phyloP scores from a whole-genome alignment of 2,329 filamentous ascomycete genomes.

The Diaporthe helianthi region DNA sequence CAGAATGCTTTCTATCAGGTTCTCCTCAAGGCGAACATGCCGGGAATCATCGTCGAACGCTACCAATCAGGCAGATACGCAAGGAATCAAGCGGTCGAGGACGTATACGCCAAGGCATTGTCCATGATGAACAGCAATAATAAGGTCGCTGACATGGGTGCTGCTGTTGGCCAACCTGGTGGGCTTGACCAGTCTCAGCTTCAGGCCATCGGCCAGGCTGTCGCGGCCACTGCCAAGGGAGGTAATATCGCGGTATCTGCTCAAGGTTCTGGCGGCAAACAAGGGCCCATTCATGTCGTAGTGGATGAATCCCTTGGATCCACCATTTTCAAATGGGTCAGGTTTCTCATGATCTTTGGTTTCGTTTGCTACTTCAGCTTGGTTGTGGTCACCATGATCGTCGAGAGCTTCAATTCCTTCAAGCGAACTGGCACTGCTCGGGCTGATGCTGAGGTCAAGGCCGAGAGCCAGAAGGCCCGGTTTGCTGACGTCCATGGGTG shows the following conservation, averaged over 20 bases:
- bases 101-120: slow-evolving; percentile 80
- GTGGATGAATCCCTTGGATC: slow-evolving; percentile 87
- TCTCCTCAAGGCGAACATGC: slow-evolving; percentile 89
- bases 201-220: slow-evolving; percentile 81
- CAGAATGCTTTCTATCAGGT: slow-evolving; percentile 96
- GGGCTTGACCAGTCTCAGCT: slow-evolving; percentile 67
- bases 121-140: slow-evolving; percentile 41
- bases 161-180: slow-evolving; percentile 43
- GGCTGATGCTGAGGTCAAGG: slow-evolving; percentile 80
- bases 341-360: slow-evolving; percentile 80
- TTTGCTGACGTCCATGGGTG: slow-evolving; percentile 97
- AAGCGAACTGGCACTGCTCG: slow-evolving; percentile 75
- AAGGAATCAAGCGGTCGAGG: slow-evolving; percentile 77
- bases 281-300: slow-evolving; percentile 90
- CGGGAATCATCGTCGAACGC: slow-evolving; percentile 88
- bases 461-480: slow-evolving; percentile 88
- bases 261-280: slow-evolving; percentile 73
- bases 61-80: slow-evolving; percentile 89
- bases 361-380: slow-evolving; percentile 81
- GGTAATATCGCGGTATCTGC: slow-evolving; percentile 66
- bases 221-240: slow-evolving; percentile 74
- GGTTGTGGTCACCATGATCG: slow-evolving; percentile 78
- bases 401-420: slow-evolving; percentile 81
- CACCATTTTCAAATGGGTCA: slow-evolving; percentile 88
- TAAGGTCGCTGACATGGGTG: slow-evolving; percentile 40